Evolutionary conservation across 345 rosid species (phyloP), one percentile per base, ranked within the genome.

Genomic region (Eucalyptus regnans): DNA sequence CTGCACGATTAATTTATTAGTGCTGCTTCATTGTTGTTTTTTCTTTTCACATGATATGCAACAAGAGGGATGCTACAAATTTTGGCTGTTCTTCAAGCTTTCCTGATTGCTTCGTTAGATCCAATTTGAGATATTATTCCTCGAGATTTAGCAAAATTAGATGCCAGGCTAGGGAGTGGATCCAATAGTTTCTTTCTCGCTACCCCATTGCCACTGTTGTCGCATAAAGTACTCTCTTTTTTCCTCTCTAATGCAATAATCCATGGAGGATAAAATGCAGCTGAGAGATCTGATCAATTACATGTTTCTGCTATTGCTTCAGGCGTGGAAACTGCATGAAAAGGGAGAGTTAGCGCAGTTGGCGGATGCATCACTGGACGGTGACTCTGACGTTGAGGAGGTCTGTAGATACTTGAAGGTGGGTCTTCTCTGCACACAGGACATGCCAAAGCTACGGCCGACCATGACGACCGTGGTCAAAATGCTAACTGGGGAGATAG

Each of bases 351-450:
- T 93, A 20, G 85, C 33, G 50, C 86, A 86, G 18, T 56, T 93
- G 88, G 94, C 91, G 31, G 96, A 94, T 83, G 12, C 86, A 27
- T 87, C 91, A n/a, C 37, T 94, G 88, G 51, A 79, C 9, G 94
- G 90, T 7, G 93, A 93, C 87, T 92, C 50, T 17, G 87, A 92
- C 13, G 51, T 37, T 43, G 94, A 92, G 87, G 95, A 95, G 88
- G 95, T 94, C 86, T 87, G 80, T 71, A 92, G 87, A 52, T 95
- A 88, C 92, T 87, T 95, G 60, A 94, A 92, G 92, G 92, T 94
- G 79, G 95, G 94, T 20, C 94, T 95, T 50, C 94, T 94, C n/a
- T 93, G 97, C 95, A 94, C 95, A 81, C 97, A 95, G 89, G 97
- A 94, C 58, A 87, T 71, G 91, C 91, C 97, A 31, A 94, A 92